These are phyloP conservation scores for Silene coronaria DNA, from an alignment of 179 eudicot species.

Conservation along the genomic window DNA sequence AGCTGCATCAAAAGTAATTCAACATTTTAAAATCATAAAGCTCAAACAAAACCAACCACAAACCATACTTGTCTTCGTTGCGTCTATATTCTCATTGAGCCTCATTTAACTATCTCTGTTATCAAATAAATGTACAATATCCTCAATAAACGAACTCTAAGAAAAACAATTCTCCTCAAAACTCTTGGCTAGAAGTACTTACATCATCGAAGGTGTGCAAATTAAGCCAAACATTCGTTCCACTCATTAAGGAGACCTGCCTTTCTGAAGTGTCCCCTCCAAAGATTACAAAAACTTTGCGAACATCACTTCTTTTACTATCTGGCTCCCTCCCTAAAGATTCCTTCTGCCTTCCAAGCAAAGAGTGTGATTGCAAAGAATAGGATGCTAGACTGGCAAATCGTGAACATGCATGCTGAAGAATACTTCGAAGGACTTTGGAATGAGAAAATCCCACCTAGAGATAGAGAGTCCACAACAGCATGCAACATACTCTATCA, in stretches of 20 bases:
- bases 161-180: not conserved
- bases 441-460: slow-evolving; percentile 93
- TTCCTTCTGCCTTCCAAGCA: slow-evolving; percentile 27
- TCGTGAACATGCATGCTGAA: slow-evolving; percentile 68
- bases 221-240: slow-evolving; percentile 94
- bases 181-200: slow-evolving; percentile 25
- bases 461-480: slow-evolving; percentile 5
- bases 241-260: slow-evolving; percentile 94
- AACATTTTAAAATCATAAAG: slow-evolving; percentile 1
- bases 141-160: not conserved
- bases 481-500: slow-evolving; percentile 5
- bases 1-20: slow-evolving; percentile 45
- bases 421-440: slow-evolving; percentile 60
- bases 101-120: not conserved
- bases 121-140: not conserved
- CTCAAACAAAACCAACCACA: not conserved
- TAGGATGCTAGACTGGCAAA: slow-evolving; percentile 43
- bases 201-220: slow-evolving; percentile 72
- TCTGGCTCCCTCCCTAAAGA: slow-evolving; percentile 23
- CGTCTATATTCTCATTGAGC: not conserved
- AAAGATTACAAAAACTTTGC: slow-evolving; percentile 72
- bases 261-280: slow-evolving; percentile 94
- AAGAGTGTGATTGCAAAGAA: slow-evolving; percentile 28
- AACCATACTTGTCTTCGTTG: not conserved
- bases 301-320: slow-evolving; percentile 24